Evolutionary conservation across 2,329 filamentous ascomycete species (phyloP).

Genomic region (Colletotrichum chlorophyti): DNA sequence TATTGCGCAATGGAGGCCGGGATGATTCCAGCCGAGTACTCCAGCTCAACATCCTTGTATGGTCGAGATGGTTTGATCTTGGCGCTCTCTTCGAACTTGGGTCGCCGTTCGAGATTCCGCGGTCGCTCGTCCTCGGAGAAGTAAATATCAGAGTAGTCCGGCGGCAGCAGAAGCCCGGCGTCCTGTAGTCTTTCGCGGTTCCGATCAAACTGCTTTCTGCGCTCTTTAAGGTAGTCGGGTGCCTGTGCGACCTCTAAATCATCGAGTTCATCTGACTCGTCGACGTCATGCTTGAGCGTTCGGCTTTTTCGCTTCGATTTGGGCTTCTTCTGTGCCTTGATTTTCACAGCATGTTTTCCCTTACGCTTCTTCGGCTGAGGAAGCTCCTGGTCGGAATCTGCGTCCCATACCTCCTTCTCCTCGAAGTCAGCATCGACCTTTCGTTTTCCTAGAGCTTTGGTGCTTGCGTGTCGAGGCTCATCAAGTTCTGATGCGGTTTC

Average conservation of each 20-base stretch:
- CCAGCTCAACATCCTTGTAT: conserved; percentile 78
- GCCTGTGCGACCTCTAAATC: conserved; percentile 62
- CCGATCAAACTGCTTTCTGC: conserved; percentile 74
- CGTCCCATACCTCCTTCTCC: conserved; percentile 60
- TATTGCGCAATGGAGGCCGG: conserved; percentile 91
- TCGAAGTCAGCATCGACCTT: conserved; percentile 44
- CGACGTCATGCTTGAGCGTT: conserved; percentile 36
- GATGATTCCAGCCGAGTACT: conserved; percentile 79
- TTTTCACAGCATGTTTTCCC: conserved; percentile 49
- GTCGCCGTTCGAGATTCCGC: conserved; percentile 66
- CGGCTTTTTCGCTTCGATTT: conserved; percentile 36
- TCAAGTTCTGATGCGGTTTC: conserved; percentile 1
- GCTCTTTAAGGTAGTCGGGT: conserved; percentile 74
- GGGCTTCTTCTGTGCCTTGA: conserved; percentile 45
- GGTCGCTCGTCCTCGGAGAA: conserved; percentile 71
- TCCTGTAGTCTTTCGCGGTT: conserved; percentile 65
- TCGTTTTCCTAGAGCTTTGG: conserved; percentile 39
- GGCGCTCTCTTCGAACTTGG: conserved; percentile 64
- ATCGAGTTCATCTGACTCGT: conserved; percentile 45
- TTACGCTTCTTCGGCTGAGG: conserved; percentile 68
- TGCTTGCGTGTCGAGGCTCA: background rate
- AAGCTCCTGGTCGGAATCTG: conserved; percentile 68
- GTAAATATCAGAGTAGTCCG: conserved; percentile 75
- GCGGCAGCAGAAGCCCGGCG: conserved; percentile 77
- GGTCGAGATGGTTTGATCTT: conserved; percentile 69